A percentile compares a stretch with the other conserved stretches of the same genome.
Conservation (phyloP, 2,329 filamentous ascomycete species). For the Claviceps digitariae region DNA sequence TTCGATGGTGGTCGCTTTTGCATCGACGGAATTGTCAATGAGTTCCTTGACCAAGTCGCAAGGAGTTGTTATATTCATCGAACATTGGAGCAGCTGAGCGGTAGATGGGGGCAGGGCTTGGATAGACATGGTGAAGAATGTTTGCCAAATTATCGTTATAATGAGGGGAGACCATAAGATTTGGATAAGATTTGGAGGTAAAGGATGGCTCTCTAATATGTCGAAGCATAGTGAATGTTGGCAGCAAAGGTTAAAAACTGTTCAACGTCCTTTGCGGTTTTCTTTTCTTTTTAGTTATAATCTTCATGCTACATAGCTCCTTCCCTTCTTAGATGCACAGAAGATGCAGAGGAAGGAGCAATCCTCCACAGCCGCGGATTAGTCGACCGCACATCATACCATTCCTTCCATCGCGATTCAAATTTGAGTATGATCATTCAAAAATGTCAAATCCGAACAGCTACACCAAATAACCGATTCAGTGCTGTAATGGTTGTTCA, state of each 20-base stretch:
- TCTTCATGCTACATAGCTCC: neutral
- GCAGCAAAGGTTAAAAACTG: neutral
- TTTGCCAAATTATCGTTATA: neutral
- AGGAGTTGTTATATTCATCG: constrained; percentile 45
- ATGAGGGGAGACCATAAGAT: neutral
- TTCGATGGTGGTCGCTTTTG: constrained; percentile 51
- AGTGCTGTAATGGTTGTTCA: no score
- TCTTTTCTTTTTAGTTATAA: neutral
- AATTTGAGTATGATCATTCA: no score
- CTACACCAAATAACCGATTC: no score
- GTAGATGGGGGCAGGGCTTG: constrained; percentile 32
- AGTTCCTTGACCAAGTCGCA: constrained; percentile 59
- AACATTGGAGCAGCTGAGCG: constrained; percentile 44
- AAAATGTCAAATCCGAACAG: no score
- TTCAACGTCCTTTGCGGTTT: no score
- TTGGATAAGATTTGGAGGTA: neutral
- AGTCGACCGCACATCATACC: neutral
- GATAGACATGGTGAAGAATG: constrained; percentile 31
- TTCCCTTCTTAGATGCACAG: neutral
- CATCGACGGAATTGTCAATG: constrained; percentile 64
- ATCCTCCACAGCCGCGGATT: neutral
- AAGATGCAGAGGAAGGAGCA: neutral
- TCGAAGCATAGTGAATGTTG: neutral
- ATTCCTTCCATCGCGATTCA: no score
- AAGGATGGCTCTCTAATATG: neutral